These are phyloP conservation scores for Exophiala sp. DNA, from an alignment of 2,329 filamentous ascomycete genomes.

Conservation along the genomic window DNA sequence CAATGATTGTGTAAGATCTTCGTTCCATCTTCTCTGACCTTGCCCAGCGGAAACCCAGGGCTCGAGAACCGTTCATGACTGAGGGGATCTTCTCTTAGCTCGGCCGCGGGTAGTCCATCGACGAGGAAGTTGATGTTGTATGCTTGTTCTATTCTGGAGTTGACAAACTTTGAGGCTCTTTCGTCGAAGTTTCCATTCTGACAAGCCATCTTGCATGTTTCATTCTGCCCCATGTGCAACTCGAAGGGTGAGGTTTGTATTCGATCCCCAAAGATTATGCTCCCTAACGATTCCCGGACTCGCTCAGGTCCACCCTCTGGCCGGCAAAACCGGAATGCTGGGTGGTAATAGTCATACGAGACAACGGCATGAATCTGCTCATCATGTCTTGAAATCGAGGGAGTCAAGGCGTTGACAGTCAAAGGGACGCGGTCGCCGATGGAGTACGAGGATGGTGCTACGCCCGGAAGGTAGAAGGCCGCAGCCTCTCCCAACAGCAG, in stretches of 20 bases:
- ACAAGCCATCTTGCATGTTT: constrained; percentile 82
- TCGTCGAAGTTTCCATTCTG: constrained; percentile 62
- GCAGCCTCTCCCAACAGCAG: constrained; percentile 8
- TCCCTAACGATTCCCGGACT: constrained; percentile 85
- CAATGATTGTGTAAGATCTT: constrained; percentile 87
- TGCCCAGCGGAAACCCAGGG: constrained; percentile 81
- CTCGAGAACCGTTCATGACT: constrained; percentile 81
- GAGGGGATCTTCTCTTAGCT: constrained; percentile 71
- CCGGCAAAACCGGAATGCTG: constrained; percentile 80
- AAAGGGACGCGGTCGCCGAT: constrained; percentile 75
- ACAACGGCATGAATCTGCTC: constrained; percentile 85
- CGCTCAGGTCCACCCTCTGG: constrained; percentile 72
- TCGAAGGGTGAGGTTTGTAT: constrained; percentile 97
- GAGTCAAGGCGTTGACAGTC: constrained; percentile 88
- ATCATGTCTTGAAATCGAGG: constrained; percentile 72
- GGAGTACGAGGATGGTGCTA: constrained; percentile 90
- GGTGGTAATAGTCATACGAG: constrained; percentile 93
- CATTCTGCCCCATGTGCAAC: constrained; percentile 79
- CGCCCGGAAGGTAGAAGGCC: constrained; percentile 94
- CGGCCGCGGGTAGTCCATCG: constrained; percentile 87
- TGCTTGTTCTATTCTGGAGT: constrained; percentile 73
- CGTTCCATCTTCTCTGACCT: constrained; percentile 50
- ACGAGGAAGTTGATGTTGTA: constrained; percentile 96
- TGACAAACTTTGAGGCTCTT: constrained; percentile 72
- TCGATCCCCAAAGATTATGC: constrained; percentile 93